These are phyloP conservation scores for Diutina scorzettiae DNA, from an alignment of 1,139 yeast species.

Conservation along the genomic window DNA sequence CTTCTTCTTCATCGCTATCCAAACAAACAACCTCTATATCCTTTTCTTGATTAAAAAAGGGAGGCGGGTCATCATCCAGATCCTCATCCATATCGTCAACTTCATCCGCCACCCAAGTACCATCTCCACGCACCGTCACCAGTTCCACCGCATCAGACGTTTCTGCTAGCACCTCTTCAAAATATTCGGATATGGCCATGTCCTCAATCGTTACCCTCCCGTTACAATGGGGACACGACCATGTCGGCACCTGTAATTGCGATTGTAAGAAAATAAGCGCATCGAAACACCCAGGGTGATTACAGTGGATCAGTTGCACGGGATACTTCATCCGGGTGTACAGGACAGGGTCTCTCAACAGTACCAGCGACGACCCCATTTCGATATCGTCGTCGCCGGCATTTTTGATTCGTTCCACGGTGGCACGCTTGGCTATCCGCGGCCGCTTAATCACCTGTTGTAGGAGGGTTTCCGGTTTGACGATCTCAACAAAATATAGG, in stretches of 20 bases:
- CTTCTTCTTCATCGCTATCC: slow-evolving; percentile 19
- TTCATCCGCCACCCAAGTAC: slow-evolving; percentile 37
- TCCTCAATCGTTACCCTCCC: slow-evolving; percentile 31
- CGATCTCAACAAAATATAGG: slow-evolving; percentile 40
- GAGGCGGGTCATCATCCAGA: slow-evolving; percentile 8
- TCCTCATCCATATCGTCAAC: slow-evolving; percentile 7
- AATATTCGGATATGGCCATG: slow-evolving; percentile 50
- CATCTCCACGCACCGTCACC: slow-evolving; percentile 44
- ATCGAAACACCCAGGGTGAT: slow-evolving; percentile 67
- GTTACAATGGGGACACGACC: slow-evolving; percentile 62
- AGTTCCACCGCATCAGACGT: slow-evolving; percentile 38
- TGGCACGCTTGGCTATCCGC: slow-evolving; percentile 35
- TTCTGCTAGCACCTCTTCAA: slow-evolving; percentile 34
- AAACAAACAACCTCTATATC: slow-evolving; percentile 16
- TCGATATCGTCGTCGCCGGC: slow-evolving; percentile 41
- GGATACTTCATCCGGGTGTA: slow-evolving; percentile 52
- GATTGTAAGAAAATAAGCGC: slow-evolving; percentile 45
- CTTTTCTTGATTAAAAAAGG: neutral
- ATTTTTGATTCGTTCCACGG: slow-evolving; percentile 29
- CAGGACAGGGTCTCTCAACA: slow-evolving; percentile 55
- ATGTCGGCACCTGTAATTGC: slow-evolving; percentile 50
- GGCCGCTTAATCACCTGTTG: slow-evolving; percentile 20
- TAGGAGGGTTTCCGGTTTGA: slow-evolving; percentile 25
- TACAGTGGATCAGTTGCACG: slow-evolving; percentile 44
- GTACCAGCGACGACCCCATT: slow-evolving; percentile 43